Evolutionary conservation across 2,329 filamentous ascomycete species (phyloP).

Genomic region (Aphanocladium album): DNA sequence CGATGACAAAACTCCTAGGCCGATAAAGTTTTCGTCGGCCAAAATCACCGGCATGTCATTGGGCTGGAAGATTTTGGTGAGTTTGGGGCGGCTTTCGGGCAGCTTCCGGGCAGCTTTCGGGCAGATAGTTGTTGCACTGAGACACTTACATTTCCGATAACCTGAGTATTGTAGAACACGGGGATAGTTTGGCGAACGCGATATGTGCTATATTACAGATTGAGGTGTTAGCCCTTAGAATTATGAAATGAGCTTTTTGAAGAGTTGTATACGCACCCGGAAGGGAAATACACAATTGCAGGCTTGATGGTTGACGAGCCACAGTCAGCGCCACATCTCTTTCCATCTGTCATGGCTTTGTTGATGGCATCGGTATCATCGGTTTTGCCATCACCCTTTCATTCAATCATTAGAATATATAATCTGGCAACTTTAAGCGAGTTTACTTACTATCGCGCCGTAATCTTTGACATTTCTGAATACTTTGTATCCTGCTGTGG

Average conservation of each 20-base stretch:
- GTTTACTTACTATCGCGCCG: slow-evolving; percentile 1
- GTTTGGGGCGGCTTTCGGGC: too few species aligned
- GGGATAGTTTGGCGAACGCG: slow-evolving; percentile 16
- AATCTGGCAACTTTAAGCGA: background rate
- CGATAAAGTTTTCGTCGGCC: slow-evolving; percentile 45
- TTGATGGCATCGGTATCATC: slow-evolving; percentile 20
- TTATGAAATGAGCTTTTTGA: background rate
- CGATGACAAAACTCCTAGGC: slow-evolving; percentile 53
- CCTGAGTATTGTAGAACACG: slow-evolving; percentile 15
- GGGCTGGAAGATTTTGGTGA: slow-evolving; percentile 24
- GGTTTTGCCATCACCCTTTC: slow-evolving; percentile 39
- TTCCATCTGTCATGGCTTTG: slow-evolving; percentile 15
- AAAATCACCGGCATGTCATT: slow-evolving; percentile 50
- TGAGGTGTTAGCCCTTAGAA: background rate
- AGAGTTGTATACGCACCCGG: slow-evolving; percentile 4
- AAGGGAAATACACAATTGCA: slow-evolving; percentile 21
- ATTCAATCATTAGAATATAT: background rate
- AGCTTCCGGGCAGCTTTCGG: too few species aligned
- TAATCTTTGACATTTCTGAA: slow-evolving; percentile 12
- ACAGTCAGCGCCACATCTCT: slow-evolving; percentile 16
- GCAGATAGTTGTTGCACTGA: background rate
- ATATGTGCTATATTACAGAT: slow-evolving; percentile 10
- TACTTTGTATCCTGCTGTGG: slow-evolving; percentile 2
- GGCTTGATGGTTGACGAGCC: slow-evolving; percentile 13
- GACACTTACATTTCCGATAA: background rate